These are phyloP conservation scores for Favolaschia claudopus DNA, from an alignment of 768 basidiomycete species.

Conservation along the genomic window DNA sequence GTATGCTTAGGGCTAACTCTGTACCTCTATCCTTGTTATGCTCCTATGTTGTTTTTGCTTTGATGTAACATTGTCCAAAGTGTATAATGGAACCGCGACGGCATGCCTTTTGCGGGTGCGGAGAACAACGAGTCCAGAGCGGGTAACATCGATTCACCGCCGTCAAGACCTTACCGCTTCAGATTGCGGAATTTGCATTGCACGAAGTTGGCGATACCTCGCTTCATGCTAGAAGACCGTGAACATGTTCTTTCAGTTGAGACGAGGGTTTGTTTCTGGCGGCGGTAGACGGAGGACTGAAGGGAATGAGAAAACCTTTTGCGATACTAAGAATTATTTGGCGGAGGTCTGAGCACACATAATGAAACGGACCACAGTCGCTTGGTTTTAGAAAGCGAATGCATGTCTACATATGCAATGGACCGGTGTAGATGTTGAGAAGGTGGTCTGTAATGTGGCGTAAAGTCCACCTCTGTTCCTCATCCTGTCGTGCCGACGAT, in stretches of 20 bases:
- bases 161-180: constrained; percentile 89
- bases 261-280: constrained; percentile 41
- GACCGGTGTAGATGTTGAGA: constrained; percentile 78
- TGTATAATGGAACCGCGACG: too few relatives aligned
- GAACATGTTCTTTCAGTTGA: constrained; percentile 61
- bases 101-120: constrained; percentile 66
- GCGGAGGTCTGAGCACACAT: too few relatives aligned
- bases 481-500: constrained; percentile 29
- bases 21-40: too few relatives aligned
- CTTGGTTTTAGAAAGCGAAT: constrained; percentile 85
- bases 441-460: constrained; percentile 76
- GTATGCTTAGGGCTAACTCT: too few relatives aligned
- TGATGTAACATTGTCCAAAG: too few relatives aligned
- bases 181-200: constrained; percentile 90
- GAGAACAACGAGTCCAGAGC: constrained; percentile 82
- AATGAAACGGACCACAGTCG: too few relatives aligned
- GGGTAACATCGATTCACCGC: constrained; percentile 93
- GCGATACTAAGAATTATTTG: too few relatives aligned
- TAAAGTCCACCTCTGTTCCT: constrained; percentile 68
- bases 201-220: constrained; percentile 85
- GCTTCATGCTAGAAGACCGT: constrained; percentile 72
- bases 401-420: constrained; percentile 94
- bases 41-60: too few relatives aligned
- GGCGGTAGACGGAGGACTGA: constrained; percentile 66
- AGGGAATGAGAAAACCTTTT: constrained; percentile 84